phyloP scores from a whole-genome alignment of 495 filamentous ascomycete genomes.

The Podospora pseudocomata region DNA sequence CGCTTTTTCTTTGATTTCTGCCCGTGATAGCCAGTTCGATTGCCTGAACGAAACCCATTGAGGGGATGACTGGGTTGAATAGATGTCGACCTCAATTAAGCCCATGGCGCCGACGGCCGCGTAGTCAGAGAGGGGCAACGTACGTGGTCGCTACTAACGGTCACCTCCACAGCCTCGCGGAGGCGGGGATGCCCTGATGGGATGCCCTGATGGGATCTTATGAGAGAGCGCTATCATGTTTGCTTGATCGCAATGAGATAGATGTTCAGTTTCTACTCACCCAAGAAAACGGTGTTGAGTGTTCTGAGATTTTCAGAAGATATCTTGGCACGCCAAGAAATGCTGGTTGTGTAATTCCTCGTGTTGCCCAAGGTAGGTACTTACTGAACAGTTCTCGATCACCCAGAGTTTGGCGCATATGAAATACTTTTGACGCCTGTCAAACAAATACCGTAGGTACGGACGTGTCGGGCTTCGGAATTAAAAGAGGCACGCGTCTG shows the following conservation, averaged over 20 bases:
- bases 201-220: not conserved
- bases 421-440: too few species aligned
- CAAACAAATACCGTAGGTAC: too few species aligned
- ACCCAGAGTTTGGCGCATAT: too few species aligned
- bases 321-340: too few species aligned
- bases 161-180: not conserved
- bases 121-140: not conserved
- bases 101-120: not conserved
- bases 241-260: too few species aligned
- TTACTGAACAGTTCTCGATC: too few species aligned
- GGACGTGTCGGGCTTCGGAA: too few species aligned
- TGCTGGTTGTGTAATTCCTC: too few species aligned
- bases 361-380: too few species aligned
- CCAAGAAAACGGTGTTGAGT: too few species aligned
- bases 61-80: not conserved
- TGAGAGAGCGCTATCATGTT: not conserved
- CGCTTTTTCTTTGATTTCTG: not conserved
- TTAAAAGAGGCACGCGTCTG: not conserved
- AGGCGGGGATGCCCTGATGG: not conserved
- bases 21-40: not conserved
- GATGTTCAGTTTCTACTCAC: too few species aligned
- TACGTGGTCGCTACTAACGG: not conserved
- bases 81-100: not conserved
- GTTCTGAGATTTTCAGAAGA: too few species aligned
- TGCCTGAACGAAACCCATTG: not conserved